Evolutionary conservation across 1,284 basidiomycete genomes (phyloP), one percentile per base, ranked within the genome.

Genomic region (Trametes polyzona): DNA sequence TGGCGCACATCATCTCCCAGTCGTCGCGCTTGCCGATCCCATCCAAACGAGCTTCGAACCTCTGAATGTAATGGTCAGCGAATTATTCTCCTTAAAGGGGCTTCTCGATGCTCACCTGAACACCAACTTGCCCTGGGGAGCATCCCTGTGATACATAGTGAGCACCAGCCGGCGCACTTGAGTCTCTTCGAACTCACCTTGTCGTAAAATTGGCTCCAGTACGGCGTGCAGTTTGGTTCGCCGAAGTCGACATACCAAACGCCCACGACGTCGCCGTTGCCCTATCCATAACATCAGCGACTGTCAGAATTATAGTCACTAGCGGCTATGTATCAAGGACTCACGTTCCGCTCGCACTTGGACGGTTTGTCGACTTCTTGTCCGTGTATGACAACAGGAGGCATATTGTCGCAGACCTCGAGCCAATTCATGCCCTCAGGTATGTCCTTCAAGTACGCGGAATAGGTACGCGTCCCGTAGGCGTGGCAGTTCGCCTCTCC

Each of bases 191-290:
- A 32, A 23, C 30, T 14, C 8, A 65, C 65, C 57, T 58, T 43
- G 23, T 67, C 55, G 2, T 33, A 19, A 8, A 63, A 19, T 3
- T 11, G 12, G 14, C 52, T 57, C 66, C 64, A 68, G 40, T 62
- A 54, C 4, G 57, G 49, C 32, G 33, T 46, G 41, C 69, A 71
- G n/a, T 52, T 57, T 5, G 62, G 52, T 17, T 63, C 66, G 21
- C 60, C 66, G 32, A 61, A 61, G 23, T 61, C 49, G 7, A 70
- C 48, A 14, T 47, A 51, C 65, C 67, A 69, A 32, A 53, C 55
- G 3, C 62, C 67, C 12, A 58, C 54, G 11, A 65, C 51, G 2
- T 61, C 59, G 40, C 52, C 40, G 33, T 53, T 23, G 33, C 43
- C 58, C 55, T 42, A n/a, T 26, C 4, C n/a, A 27, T 14, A 24